Evolutionary conservation across 2,329 filamentous ascomycete genomes (phyloP).

Genomic region (Alternaria infectoria): DNA sequence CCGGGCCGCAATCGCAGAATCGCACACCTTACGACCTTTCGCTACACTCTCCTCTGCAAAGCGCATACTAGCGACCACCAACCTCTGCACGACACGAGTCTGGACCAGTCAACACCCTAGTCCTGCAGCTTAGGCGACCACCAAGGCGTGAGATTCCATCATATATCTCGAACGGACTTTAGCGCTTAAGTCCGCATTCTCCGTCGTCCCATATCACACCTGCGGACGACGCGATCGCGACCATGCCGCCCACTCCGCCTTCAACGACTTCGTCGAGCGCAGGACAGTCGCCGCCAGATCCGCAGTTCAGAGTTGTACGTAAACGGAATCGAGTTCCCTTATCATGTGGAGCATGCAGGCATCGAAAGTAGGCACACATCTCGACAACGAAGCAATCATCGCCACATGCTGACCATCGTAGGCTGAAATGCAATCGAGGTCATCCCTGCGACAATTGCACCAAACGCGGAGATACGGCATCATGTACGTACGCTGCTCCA

Average conservation of each 20-base stretch:
- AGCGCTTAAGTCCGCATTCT: slow-evolving; percentile 24
- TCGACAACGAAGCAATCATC: neutral
- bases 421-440: slow-evolving; percentile 89
- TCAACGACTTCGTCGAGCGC: slow-evolving; percentile 78
- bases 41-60: slow-evolving; percentile 12
- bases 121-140: slow-evolving; percentile 6
- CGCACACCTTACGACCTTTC: slow-evolving; percentile 20
- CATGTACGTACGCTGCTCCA: slow-evolving; percentile 81
- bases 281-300: slow-evolving; percentile 82
- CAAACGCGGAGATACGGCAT: slow-evolving; percentile 79
- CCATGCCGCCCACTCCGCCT: slow-evolving; percentile 77
- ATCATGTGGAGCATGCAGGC: slow-evolving; percentile 88
- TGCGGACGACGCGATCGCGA: slow-evolving; percentile 4
- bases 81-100: slow-evolving; percentile 9
- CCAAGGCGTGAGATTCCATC: slow-evolving; percentile 6
- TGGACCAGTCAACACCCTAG: neutral
- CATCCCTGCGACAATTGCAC: slow-evolving; percentile 94
- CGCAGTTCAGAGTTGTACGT: slow-evolving; percentile 84
- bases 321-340: slow-evolving; percentile 91
- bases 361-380: slow-evolving; percentile 74
- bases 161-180: slow-evolving; percentile 31
- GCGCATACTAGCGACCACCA: slow-evolving; percentile 7
- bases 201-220: slow-evolving; percentile 8
- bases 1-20: slow-evolving; percentile 21
- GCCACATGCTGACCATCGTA: slow-evolving; percentile 39